These are phyloP conservation scores for Blastocystis sp. DNA, from an alignment of 352 stramenopile species.

Conservation along the genomic window DNA sequence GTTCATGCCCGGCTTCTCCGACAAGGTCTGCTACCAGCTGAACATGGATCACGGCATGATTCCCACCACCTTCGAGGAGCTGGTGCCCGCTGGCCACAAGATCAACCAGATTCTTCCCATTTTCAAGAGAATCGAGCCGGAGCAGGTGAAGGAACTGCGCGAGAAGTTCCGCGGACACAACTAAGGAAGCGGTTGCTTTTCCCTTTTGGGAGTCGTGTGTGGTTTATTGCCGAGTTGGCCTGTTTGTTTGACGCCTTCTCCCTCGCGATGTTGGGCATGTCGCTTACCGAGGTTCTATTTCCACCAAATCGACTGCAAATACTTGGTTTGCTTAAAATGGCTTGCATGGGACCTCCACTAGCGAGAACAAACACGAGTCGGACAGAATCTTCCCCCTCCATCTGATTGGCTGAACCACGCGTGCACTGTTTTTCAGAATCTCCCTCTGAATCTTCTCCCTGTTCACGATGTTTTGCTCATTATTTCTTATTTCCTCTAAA, in stretches of 20 bases:
- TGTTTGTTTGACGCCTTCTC: neutral
- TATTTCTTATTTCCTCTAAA: slow-evolving; percentile 8
- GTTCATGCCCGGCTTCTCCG: slow-evolving; percentile 70
- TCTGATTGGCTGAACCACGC: neutral
- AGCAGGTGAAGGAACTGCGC: slow-evolving; percentile 62
- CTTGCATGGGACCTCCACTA: too few relatives aligned
- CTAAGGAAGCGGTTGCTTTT: neutral
- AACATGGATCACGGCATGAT: slow-evolving; percentile 68
- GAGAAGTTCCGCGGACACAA: slow-evolving; percentile 51
- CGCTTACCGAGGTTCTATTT: too few relatives aligned
- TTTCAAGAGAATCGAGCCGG: slow-evolving; percentile 69
- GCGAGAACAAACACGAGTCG: neutral
- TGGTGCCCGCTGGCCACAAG: slow-evolving; percentile 67
- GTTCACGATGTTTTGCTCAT: slow-evolving; percentile 15
- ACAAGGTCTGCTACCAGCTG: slow-evolving; percentile 70
- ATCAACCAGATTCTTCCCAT: slow-evolving; percentile 61
- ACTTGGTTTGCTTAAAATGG: too few relatives aligned
- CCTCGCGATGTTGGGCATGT: too few relatives aligned
- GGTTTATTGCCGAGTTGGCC: neutral
- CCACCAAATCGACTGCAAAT: too few relatives aligned
- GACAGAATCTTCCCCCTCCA: neutral
- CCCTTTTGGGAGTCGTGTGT: neutral
- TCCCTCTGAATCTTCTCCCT: slow-evolving; percentile 26
- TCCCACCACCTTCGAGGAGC: slow-evolving; percentile 61
- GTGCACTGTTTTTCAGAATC: slow-evolving; percentile 5